phyloP scores from a whole-genome alignment of 2,329 filamentous ascomycete species.

The Shiraia bambusicola region DNA sequence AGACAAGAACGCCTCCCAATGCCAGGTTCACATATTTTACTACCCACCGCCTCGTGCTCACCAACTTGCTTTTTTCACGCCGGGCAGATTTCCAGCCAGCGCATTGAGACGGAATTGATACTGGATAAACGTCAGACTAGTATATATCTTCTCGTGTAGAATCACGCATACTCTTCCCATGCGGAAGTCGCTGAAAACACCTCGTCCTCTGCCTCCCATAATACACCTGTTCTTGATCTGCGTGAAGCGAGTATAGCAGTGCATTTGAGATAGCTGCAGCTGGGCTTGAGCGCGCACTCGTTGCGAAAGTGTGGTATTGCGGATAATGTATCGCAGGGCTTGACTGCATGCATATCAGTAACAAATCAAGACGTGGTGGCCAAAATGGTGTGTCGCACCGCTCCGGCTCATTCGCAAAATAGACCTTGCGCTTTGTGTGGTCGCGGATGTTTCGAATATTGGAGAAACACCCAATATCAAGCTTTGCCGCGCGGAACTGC shows the following conservation, averaged over 20 bases:
- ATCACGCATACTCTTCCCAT: constrained; percentile 72
- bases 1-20: constrained; percentile 39
- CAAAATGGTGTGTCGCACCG: constrained; percentile 60
- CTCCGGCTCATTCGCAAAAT: constrained; percentile 81
- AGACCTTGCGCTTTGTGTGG: constrained; percentile 94
- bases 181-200: constrained; percentile 91
- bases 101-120: constrained; percentile 93
- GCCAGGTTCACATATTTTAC: constrained; percentile 19
- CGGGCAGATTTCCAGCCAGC: constrained; percentile 79
- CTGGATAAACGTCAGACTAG: constrained; percentile 52
- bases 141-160: no score
- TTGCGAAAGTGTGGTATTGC: constrained; percentile 82
- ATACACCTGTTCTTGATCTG: constrained; percentile 95
- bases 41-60: constrained; percentile 51
- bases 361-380: constrained; percentile 7
- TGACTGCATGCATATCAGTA: constrained; percentile 59
- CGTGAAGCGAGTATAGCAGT: constrained; percentile 88
- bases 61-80: constrained; percentile 96
- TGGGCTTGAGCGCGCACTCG: constrained; percentile 88
- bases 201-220: constrained; percentile 82
- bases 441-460: constrained; percentile 88
- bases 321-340: constrained; percentile 79
- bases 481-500: constrained; percentile 85
- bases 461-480: constrained; percentile 84
- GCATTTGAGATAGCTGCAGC: constrained; percentile 91